A percentile compares a stretch with the other conserved stretches of the same genome.
Conservation (phyloP, 768 basidiomycete species). For the Epithele typhae region DNA sequence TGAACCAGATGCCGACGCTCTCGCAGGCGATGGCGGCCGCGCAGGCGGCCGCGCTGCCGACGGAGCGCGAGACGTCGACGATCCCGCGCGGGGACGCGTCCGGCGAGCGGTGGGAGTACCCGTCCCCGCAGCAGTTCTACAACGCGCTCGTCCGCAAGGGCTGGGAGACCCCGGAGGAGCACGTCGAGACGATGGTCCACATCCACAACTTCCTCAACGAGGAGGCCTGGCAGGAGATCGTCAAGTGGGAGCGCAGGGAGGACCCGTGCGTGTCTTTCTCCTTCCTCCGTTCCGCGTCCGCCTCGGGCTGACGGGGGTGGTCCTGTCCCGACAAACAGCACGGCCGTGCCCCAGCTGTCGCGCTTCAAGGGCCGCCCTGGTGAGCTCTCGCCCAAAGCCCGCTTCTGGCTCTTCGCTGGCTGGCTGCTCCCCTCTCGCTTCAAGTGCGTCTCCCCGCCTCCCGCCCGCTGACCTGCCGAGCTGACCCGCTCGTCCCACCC, state of each 20-base stretch:
- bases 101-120: constrained; percentile 80
- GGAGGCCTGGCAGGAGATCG: constrained; percentile 91
- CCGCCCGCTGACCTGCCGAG: no score
- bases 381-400: constrained; percentile 91
- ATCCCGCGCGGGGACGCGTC: constrained; percentile 72
- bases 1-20: constrained; percentile 88
- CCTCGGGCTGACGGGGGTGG: neutral
- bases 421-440: constrained; percentile 87
- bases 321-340: no score
- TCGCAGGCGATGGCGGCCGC: constrained; percentile 60
- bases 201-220: constrained; percentile 99
- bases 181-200: constrained; percentile 94
- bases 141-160: constrained; percentile 96
- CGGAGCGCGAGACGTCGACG: constrained; percentile 70
- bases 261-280: constrained; percentile 44
- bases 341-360: constrained; percentile 69
- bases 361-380: constrained; percentile 89
- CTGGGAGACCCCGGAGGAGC: constrained; percentile 95
- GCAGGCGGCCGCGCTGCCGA: constrained; percentile 61
- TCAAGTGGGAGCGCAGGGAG: constrained; percentile 82
- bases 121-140: constrained; percentile 96
- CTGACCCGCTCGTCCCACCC: neutral
- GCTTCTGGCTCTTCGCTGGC: constrained; percentile 80
- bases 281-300: no score
- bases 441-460: constrained; percentile 58